These are phyloP conservation scores for Crithidia sp. DNA, from an alignment of 208 protist genomes.

Conservation along the genomic window DNA sequence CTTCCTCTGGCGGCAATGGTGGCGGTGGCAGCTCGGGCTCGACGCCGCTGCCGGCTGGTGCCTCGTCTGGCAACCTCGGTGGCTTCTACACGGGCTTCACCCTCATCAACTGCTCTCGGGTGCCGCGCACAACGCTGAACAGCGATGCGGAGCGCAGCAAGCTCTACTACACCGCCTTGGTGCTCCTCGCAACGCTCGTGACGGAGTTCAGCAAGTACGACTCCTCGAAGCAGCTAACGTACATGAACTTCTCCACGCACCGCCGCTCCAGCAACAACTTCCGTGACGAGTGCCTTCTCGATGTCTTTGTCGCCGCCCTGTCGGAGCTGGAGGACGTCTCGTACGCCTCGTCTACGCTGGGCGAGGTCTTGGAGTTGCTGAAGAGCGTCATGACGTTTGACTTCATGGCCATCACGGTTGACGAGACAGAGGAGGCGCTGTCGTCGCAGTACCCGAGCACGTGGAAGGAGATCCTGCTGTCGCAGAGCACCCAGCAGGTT, in stretches of 20 bases:
- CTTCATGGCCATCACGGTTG: constrained; percentile 86
- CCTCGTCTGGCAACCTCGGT: not conserved
- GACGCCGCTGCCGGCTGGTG: constrained; percentile 12
- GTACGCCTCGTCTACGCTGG: constrained; percentile 25
- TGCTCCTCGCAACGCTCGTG: constrained; percentile 66
- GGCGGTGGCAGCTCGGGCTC: constrained; percentile 11
- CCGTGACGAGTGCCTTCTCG: constrained; percentile 62
- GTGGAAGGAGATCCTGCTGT: constrained; percentile 68
- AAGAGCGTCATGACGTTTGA: constrained; percentile 75
- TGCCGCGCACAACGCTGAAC: constrained; percentile 9
- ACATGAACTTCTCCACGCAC: constrained; percentile 76
- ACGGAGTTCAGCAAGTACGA: constrained; percentile 77
- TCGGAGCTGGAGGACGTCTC: constrained; percentile 51
- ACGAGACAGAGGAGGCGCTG: constrained; percentile 82
- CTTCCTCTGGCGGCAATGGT: not conserved
- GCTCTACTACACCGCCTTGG: constrained; percentile 42
- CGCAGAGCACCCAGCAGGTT: constrained; percentile 45
- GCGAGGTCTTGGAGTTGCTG: constrained; percentile 61
- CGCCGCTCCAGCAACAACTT: constrained; percentile 86
- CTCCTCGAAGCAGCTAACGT: constrained; percentile 64
- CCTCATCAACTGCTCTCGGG: constrained; percentile 25
- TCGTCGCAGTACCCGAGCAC: constrained; percentile 77
- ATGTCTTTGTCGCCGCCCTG: constrained; percentile 59
- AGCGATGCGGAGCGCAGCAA: constrained; percentile 28
- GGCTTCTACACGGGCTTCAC: constrained; percentile 11